phyloP scores from a whole-genome alignment of 176 grass and related monocot species.

The Oryza australiensis region DNA sequence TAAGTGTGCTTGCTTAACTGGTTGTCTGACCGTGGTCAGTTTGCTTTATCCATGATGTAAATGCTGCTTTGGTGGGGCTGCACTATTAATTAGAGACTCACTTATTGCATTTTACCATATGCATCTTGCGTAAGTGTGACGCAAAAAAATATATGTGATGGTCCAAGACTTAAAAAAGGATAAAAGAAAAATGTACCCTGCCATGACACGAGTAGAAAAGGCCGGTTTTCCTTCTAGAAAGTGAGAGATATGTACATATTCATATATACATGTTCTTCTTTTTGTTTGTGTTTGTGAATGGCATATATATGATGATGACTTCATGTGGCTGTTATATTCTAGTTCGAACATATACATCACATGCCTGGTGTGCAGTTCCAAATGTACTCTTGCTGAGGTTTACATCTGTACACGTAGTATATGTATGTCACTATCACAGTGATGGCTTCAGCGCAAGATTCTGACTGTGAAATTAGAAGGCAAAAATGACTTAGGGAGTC shows the following conservation, averaged over 20 bases:
- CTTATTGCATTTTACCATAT: not conserved
- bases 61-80: not conserved
- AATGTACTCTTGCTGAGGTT: not conserved
- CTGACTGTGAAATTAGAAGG: not conserved
- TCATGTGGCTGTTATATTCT: not conserved
- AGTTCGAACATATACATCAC: not conserved
- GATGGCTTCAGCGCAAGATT: not conserved
- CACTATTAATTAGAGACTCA: not conserved
- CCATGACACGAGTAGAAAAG: not conserved
- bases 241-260: not conserved
- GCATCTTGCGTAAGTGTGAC: not conserved
- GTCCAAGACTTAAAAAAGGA: not conserved
- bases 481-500: too few relatives aligned
- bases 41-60: not conserved
- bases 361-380: not conserved
- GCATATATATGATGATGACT: not conserved
- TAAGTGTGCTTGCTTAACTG: not conserved
- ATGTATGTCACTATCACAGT: not conserved
- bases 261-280: not conserved
- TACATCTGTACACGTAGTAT: not conserved
- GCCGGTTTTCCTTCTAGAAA: not conserved
- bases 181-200: not conserved
- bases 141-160: not conserved
- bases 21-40: not conserved
- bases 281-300: not conserved